phyloP scores from a whole-genome alignment of 768 basidiomycete species.

The Pleurotus sapidus region DNA sequence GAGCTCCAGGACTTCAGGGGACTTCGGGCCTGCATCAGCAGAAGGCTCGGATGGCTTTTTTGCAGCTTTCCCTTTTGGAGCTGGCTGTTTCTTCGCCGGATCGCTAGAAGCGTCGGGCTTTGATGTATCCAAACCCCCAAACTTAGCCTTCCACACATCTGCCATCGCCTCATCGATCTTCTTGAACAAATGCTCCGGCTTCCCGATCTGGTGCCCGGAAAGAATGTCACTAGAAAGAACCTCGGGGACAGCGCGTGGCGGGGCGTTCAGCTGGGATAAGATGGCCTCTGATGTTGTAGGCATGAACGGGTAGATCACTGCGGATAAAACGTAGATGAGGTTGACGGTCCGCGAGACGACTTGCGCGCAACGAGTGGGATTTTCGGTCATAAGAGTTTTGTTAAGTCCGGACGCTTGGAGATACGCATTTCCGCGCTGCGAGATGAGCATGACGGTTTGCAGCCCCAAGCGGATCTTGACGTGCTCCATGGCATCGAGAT shows the following conservation, averaged over 20 bases:
- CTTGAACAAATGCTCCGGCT: constrained; percentile 89
- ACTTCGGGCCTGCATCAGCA: constrained; percentile 53
- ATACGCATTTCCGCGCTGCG: constrained; percentile 87
- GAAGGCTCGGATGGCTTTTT: constrained; percentile 25
- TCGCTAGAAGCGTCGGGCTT: constrained; percentile 39
- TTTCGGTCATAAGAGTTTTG: constrained; percentile 80
- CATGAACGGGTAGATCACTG: constrained; percentile 94
- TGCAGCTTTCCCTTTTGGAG: constrained; percentile 43
- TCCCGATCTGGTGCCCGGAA: constrained; percentile 80
- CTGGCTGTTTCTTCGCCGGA: constrained; percentile 53
- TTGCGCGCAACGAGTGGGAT: constrained; percentile 84
- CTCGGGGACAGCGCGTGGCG: constrained; percentile 74
- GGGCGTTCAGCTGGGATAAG: constrained; percentile 85
- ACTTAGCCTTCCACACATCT: constrained; percentile 76
- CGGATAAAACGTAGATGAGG: constrained; percentile 87
- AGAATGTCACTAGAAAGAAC: constrained; percentile 79
- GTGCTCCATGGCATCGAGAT: constrained; percentile 84
- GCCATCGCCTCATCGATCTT: constrained; percentile 91
- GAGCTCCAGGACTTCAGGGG: constrained; percentile 66
- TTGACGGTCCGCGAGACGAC: constrained; percentile 90
- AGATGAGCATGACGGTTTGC: constrained; percentile 86
- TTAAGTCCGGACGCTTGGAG: constrained; percentile 91
- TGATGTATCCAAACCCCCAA: constrained; percentile 59
- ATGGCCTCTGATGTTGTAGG: constrained; percentile 83
- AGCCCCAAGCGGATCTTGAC: constrained; percentile 89